Percentiles rank a stretch among this genome's conserved stretches.
Conservation (phyloP, 2,329 filamentous ascomycete species). For the Orbilia brochopaga region DNA sequence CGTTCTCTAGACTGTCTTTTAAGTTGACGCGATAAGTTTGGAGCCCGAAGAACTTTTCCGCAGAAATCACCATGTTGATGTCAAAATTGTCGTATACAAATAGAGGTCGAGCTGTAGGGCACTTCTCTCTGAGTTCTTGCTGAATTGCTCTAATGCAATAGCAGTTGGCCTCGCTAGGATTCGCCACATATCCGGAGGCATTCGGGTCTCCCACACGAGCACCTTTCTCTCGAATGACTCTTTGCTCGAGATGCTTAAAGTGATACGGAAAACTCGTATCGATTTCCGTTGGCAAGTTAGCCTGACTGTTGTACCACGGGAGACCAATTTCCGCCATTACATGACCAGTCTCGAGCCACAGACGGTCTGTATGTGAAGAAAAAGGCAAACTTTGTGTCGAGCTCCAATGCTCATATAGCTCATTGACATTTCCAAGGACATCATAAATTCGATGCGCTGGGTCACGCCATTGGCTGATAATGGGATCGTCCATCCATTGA, state of each 20-base stretch:
- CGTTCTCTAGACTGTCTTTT: not conserved
- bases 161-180: constrained; percentile 27
- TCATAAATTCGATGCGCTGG: constrained; percentile 15
- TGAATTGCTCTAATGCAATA: constrained; percentile 38
- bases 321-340: constrained; percentile 14
- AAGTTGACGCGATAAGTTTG: constrained; percentile 13
- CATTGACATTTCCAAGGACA: constrained; percentile 3
- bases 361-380: constrained; percentile 19
- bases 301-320: constrained; percentile 37
- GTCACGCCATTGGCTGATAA: constrained; percentile 22
- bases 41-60: constrained; percentile 20
- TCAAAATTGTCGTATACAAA: constrained; percentile 39
- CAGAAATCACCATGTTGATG: not conserved
- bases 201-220: constrained; percentile 18
- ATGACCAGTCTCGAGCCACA: constrained; percentile 21
- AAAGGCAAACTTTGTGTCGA: constrained; percentile 5
- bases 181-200: constrained; percentile 18
- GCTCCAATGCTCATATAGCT: constrained; percentile 7
- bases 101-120: not conserved
- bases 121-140: constrained; percentile 22
- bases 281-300: constrained; percentile 26
- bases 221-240: constrained; percentile 20
- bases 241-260: constrained; percentile 26
- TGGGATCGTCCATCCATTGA: constrained; percentile 9
- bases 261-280: constrained; percentile 38